Base-by-base conservation (phyloP, 176 grass and related monocot species). In the Hordeum vulgare region DNA sequence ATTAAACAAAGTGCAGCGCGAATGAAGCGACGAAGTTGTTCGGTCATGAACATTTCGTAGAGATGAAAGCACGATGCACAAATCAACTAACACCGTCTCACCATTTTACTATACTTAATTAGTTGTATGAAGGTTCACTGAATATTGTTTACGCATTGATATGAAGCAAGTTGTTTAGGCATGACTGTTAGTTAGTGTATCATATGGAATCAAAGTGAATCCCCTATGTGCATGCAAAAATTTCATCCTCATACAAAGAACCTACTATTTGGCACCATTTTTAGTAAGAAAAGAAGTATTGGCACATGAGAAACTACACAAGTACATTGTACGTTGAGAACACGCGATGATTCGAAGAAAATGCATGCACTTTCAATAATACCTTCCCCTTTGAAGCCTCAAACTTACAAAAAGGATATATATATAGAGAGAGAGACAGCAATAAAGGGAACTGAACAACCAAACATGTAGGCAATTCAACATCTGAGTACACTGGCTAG, bases 191-290 rank as follows among this genome's bases (percentile, higher is more conserved):
- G 67, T 70, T 37, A 64, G 18, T 64, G 6, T 20, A 77, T 21
- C 29, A 28, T 53, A 63, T 77, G 18, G 44, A 86, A 77, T 77
- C 39, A 26, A 82, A 71, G n/a, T 53, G 33, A 71, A 60, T 12
- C 11, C 29, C 10, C 31, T 71, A 47, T 37, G 9, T 63, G 3
- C 40, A 26, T 23, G 25, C 75, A 69, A 11, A 49, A 49, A 9
- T 14, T 18, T 51, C 47, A 51, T 18, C 47, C 15, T 2, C 41
- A 13, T 20, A 73, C 8, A 40, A 28, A 70, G 60, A 18, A 37
- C 29, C 41, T 4, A 62, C 41, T 4, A 62, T 33, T 36, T 56
- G 53, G 53, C 53, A 21, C 53, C 53, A 56, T 21, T 56, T 56
- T 56, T 56, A 56, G 53, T 1, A 56, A 56, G 53, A 56, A 21